These are phyloP conservation scores for Echites panduratus DNA, from an alignment of 257 asterid genomes.

Conservation along the genomic window DNA sequence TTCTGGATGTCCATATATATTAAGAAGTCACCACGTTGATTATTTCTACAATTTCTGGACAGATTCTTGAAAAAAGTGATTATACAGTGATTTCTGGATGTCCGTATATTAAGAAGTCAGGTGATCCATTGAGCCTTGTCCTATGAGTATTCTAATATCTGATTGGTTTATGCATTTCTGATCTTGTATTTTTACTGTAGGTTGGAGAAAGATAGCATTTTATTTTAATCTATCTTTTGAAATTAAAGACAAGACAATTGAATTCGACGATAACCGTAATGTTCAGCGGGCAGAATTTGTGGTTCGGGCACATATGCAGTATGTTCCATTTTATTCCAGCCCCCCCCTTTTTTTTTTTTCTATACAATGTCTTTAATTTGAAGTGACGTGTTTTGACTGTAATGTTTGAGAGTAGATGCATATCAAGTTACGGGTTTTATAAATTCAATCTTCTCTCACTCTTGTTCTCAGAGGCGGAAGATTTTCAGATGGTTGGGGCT, in stretches of 20 bases:
- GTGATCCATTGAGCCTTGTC: slow-evolving; percentile 27
- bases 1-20: slow-evolving; percentile 66
- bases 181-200: slow-evolving; percentile 30
- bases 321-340: slow-evolving; percentile 31
- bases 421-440: slow-evolving; percentile 4
- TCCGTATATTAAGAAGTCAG: slow-evolving; percentile 74
- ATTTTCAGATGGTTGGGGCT: slow-evolving; percentile 98
- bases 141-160: not conserved
- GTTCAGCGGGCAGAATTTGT: slow-evolving; percentile 91
- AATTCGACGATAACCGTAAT: slow-evolving; percentile 77
- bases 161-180: slow-evolving; percentile 1
- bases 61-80: slow-evolving; percentile 92
- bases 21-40: slow-evolving; percentile 42
- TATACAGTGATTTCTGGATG: slow-evolving; percentile 70
- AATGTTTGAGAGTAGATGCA: not conserved
- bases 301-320: slow-evolving; percentile 93
- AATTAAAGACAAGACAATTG: slow-evolving; percentile 91
- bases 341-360: no score
- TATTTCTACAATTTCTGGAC: slow-evolving; percentile 20
- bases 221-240: slow-evolving; percentile 91
- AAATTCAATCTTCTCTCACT: slow-evolving; percentile 5
- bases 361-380: not conserved
- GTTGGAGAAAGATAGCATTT: slow-evolving; percentile 98
- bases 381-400: not conserved
- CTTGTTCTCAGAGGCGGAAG: slow-evolving; percentile 68